phyloP scores from a whole-genome alignment of 2,329 filamentous ascomycete genomes.

The Fonsecaea erecta region DNA sequence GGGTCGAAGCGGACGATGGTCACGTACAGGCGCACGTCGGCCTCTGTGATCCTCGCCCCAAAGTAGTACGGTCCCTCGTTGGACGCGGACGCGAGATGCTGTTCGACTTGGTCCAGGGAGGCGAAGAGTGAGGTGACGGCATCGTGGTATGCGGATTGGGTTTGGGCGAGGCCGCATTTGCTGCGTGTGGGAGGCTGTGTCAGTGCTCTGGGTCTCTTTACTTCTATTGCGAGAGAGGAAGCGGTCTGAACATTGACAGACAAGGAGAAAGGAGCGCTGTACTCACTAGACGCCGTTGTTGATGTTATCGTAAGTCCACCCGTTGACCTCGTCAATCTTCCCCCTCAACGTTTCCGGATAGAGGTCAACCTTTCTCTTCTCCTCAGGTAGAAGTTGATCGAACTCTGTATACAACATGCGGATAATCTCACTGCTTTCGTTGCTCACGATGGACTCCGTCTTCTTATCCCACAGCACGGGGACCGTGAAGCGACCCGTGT shows the following conservation, averaged over 20 bases:
- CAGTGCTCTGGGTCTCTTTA: neutral
- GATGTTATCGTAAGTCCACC: constrained; percentile 70
- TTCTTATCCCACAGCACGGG: constrained; percentile 81
- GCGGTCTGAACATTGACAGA: too few relatives aligned
- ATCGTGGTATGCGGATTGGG: constrained; percentile 73
- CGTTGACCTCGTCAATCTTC: constrained; percentile 73
- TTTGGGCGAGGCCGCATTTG: constrained; percentile 73
- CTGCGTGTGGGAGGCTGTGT: constrained; percentile 42
- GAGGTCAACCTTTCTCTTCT: constrained; percentile 62
- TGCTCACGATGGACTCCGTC: constrained; percentile 75
- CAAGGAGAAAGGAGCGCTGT: neutral
- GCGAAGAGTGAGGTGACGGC: constrained; percentile 71
- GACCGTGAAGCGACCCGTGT: constrained; percentile 76
- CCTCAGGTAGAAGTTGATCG: constrained; percentile 64
- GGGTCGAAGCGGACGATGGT: constrained; percentile 70
- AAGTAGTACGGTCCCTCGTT: constrained; percentile 68
- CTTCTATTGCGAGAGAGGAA: neutral
- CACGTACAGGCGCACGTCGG: constrained; percentile 72
- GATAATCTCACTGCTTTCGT: constrained; percentile 85
- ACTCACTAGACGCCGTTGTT: constrained; percentile 54
- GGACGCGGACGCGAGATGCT: constrained; percentile 58
- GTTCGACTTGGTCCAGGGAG: constrained; percentile 72
- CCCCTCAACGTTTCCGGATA: constrained; percentile 65
- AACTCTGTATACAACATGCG: constrained; percentile 80
- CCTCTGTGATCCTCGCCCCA: constrained; percentile 73